Conservation (phyloP, 2,329 filamentous ascomycete genomes). For the Thermochaetoides dissita region DNA sequence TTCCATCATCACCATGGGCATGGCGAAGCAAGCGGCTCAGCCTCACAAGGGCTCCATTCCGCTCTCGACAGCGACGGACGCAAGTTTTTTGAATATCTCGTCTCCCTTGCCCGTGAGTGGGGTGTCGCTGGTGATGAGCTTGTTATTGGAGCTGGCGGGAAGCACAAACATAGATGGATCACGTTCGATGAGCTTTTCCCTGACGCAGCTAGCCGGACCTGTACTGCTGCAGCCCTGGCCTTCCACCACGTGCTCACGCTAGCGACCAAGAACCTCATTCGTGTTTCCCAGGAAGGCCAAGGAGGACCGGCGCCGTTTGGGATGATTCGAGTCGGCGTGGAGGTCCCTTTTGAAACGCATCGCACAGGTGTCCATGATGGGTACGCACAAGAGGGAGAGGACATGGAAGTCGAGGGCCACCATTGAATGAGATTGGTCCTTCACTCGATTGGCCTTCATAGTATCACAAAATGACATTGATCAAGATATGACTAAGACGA, state of each 20-base stretch:
- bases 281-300: conserved; percentile 44
- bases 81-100: conserved; percentile 32
- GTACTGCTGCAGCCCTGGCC: conserved; percentile 56
- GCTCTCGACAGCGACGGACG: conserved; percentile 31
- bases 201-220: conserved; percentile 38
- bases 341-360: no score
- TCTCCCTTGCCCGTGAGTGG: conserved; percentile 22
- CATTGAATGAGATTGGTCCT: no score
- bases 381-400: no score
- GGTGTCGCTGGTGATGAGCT: no score
- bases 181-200: conserved; percentile 65
- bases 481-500: neutral
- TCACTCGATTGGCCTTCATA: no score
- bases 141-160: no score
- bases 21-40: no score
- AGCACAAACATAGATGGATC: no score
- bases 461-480: neutral
- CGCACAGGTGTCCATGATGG: no score
- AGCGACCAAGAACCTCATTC: conserved; percentile 49
- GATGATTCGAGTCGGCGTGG: conserved; percentile 30
- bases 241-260: conserved; percentile 62
- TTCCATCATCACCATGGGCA: conserved; percentile 12
- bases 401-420: neutral
- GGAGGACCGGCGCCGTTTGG: conserved; percentile 27
- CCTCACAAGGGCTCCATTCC: conserved; percentile 20